A percentile compares a stretch with the other conserved stretches of the same genome.
These are phyloP conservation scores for Penicillium glabrum DNA, from an alignment of 2,329 filamentous ascomycete genomes.

Conservation along the genomic window DNA sequence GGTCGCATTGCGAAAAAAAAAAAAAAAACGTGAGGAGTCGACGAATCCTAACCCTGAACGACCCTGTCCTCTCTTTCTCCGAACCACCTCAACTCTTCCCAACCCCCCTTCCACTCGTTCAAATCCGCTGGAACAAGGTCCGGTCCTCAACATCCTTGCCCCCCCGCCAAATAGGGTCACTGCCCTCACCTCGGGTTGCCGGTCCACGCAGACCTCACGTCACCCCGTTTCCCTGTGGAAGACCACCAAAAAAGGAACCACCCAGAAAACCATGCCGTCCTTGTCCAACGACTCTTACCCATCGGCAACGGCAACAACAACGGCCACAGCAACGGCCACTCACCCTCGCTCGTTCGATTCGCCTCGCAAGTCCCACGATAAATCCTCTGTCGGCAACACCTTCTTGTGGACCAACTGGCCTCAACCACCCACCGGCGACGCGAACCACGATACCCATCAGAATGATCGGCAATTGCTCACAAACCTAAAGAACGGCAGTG, in stretches of 20 bases:
- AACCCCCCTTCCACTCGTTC: conserved; percentile 4
- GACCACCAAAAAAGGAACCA: neutral
- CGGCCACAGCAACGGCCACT: conserved; percentile 30
- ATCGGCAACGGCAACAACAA: conserved; percentile 24
- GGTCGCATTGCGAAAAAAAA: neutral
- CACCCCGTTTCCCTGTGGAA: conserved; percentile 20
- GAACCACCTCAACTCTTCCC: neutral
- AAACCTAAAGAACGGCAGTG: conserved; percentile 53
- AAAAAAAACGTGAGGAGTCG: neutral
- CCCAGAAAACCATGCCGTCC: conserved; percentile 35
- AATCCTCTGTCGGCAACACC: conserved; percentile 44
- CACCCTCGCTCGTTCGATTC: conserved; percentile 43
- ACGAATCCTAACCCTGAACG: neutral
- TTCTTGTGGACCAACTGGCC: conserved; percentile 49
- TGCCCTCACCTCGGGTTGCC: conserved; percentile 25
- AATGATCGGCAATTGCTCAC: conserved; percentile 41
- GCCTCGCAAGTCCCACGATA: conserved; percentile 46
- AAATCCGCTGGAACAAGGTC: conserved; percentile 17
- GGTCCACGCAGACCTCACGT: conserved; percentile 33
- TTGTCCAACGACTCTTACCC: conserved; percentile 39
- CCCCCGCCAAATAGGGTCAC: conserved; percentile 22
- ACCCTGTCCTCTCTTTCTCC: conserved; percentile 4
- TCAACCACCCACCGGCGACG: conserved; percentile 36
- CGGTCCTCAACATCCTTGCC: conserved; percentile 15
- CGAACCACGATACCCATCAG: conserved; percentile 38